Conservation (phyloP, 768 basidiomycete genomes). For the Trametes cubensis region DNA sequence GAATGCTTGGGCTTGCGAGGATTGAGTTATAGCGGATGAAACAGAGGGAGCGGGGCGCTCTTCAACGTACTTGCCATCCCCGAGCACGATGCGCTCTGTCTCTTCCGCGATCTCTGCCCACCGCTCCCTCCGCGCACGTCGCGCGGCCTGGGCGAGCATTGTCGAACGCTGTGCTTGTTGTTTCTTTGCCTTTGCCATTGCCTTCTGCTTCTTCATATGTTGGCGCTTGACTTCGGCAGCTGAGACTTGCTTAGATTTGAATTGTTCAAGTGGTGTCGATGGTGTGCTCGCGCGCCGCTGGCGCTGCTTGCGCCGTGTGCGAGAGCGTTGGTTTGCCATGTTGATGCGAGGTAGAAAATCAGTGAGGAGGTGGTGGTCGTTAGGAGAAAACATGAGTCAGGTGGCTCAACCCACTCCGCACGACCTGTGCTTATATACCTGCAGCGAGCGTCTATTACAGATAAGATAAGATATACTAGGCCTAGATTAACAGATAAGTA, state of each 20-base stretch:
- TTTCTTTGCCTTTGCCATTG: conserved; percentile 1
- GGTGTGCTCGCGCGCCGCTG: conserved; percentile 21
- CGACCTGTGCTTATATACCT: conserved; percentile 6
- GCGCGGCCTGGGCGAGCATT: conserved; percentile 8
- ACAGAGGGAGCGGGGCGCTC: conserved; percentile 32
- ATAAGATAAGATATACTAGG: conserved; percentile 9
- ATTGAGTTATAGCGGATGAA: conserved; percentile 27
- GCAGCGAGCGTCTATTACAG: not conserved
- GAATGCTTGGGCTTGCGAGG: conserved; percentile 24
- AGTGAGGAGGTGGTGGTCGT: conserved; percentile 10
- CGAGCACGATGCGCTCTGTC: conserved; percentile 42
- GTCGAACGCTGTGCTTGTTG: not conserved
- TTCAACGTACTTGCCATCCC: conserved; percentile 45
- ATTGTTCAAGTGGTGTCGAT: conserved; percentile 15
- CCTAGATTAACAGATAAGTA: not conserved
- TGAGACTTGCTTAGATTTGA: conserved; percentile 14
- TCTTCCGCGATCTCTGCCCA: conserved; percentile 41
- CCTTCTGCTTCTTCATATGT: conserved; percentile 12
- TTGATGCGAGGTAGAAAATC: not conserved
- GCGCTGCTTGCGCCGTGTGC: conserved; percentile 13
- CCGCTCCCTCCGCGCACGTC: conserved; percentile 23
- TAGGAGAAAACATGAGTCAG: conserved; percentile 8
- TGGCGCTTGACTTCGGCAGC: conserved; percentile 15
- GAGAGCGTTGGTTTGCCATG: conserved; percentile 21
- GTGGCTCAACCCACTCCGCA: not conserved